A percentile compares a stretch with the other conserved stretches of the same genome.
phyloP scores from a whole-genome alignment of 2,329 filamentous ascomycete genomes.

The Penicillium sp. region DNA sequence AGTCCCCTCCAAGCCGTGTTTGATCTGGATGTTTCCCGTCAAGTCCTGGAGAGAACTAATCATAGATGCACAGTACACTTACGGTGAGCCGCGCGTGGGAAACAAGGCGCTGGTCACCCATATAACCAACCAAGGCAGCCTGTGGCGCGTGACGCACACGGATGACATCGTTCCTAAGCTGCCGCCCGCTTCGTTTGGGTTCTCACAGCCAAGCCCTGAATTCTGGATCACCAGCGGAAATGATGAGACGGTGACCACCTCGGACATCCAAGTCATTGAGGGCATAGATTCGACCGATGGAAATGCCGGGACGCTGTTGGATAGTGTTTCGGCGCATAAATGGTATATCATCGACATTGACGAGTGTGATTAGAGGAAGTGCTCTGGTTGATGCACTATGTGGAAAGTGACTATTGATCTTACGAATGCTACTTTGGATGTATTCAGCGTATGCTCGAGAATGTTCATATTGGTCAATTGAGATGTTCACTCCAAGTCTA shows the following conservation, averaged over 20 bases:
- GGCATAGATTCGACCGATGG: conserved; percentile 34
- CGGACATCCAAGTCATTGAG: conserved; percentile 33
- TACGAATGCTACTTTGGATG: no score
- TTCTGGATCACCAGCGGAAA: conserved; percentile 41
- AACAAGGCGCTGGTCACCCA: conserved; percentile 39
- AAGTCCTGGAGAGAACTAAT: no score
- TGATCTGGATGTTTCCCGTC: background rate
- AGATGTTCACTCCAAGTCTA: no score
- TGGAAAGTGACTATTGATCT: no score
- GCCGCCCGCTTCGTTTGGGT: conserved; percentile 34
- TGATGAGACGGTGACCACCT: conserved; percentile 27
- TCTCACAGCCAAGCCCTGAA: conserved; percentile 39
- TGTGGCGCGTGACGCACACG: conserved; percentile 40
- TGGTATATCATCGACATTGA: conserved; percentile 36
- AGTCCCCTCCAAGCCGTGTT: conserved; percentile 18
- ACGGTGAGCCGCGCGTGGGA: conserved; percentile 45
- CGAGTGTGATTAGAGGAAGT: conserved; percentile 17
- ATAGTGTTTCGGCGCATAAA: conserved; percentile 31
- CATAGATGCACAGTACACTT: conserved; percentile 37
- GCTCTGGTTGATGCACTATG: no score
- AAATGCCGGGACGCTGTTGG: conserved; percentile 31
- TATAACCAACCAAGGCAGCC: conserved; percentile 36
- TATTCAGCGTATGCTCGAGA: no score
- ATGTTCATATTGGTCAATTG: no score
- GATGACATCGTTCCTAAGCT: conserved; percentile 41